Evolutionary conservation across 129 eudicot species (phyloP), one percentile per base, ranked within the genome.

Genomic region (Flaveria linearis): DNA sequence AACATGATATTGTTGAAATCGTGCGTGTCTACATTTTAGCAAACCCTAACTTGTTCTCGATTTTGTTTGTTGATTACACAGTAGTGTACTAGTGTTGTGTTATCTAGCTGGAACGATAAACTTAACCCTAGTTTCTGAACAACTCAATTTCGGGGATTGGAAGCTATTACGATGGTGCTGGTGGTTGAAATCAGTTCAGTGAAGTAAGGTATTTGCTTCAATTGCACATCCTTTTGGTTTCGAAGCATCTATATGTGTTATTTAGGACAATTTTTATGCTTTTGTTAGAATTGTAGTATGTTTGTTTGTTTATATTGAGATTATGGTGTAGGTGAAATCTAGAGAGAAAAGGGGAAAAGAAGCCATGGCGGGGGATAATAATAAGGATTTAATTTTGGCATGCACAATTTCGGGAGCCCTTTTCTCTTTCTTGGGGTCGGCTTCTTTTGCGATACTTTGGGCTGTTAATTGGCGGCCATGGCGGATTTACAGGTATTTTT

Each of bases 381-480:
- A 85, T 78, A 86, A 74, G 79, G 79, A 73, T 57, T 50, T 89
- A 76, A 81, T 91, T 71, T 75, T 94, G 87, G 91, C 99, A 75
- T 94, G 99, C 84, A 70, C 86, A 25, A 81, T 89, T 76, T 91
- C 95, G 16, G 97, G 86, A 11, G 43, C 88, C 81, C 91, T 94
- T 87, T 94, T 94, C 87, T 67, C 94, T 76, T 56, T 86, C 68
- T 81, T 88, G 74, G 90, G 89, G 58, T 76, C 84, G 46, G 91
- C 92, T 72, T 91, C 99, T 42, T 95, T 95, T 78, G 87, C 88
- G 46, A 83, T 95, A 71, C 97, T 95, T 13, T 95, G 97, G 97
- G 93, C 92, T 17, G 99, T 95, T 49, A 95, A 95, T 86, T 95
- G 99, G 99, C 79, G 99, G 68, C 99, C 99, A 9, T 95, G 99